Base-by-base conservation (phyloP, 2,329 filamentous ascomycete species). In the Didymella keratinophila region DNA sequence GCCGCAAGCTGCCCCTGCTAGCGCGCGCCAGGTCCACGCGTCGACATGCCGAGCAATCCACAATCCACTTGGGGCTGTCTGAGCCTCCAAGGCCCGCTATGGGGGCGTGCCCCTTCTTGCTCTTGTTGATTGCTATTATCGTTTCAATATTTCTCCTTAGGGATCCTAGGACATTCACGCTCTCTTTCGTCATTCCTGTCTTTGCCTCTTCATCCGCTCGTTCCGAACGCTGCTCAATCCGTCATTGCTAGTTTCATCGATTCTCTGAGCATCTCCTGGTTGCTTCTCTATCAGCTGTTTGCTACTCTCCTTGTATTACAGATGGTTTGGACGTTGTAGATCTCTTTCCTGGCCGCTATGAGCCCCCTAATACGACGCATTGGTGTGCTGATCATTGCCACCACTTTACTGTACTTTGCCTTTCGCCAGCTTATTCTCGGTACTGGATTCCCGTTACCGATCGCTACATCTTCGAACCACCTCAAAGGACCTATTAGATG, bases 401-500 rank as follows among this genome's bases (percentile, higher is more conserved):
- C 66, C 8, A 61, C 60, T n/a, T 56, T 76, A 14, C 49, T 76
- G 21, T 60, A 73, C 41, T 56, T 75, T 56, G 71, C 67, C 32
- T 71, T 74, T 50, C 72, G 68, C 46, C 73, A 76, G 54, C 62
- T 76, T 32, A 56, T 57, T 21, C 25, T 56, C n/a, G 57, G 55
- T 23, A 53, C 60, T 48, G 58, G 66, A 32, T 56, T 68, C 25
- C 71, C 63, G 8, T 60, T 51, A 27, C 67, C 68, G 28, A 71
- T 59, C 37, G 57, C 48, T 36, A 73, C 63, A 27, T 70, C 71
- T 2, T 75, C 71, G 9, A 60, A 30, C 34, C 63, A 55, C 51
- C 66, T 76, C 39, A 62, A 66, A n/a, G 52, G 65, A 12, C 73
- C 73, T 16, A 60, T 77, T 20, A 60, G 58, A 49, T 78, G 75